A percentile compares a stretch with the other conserved stretches of the same genome.
phyloP scores from a whole-genome alignment of 768 basidiomycete genomes.

The Auricularia cornea region DNA sequence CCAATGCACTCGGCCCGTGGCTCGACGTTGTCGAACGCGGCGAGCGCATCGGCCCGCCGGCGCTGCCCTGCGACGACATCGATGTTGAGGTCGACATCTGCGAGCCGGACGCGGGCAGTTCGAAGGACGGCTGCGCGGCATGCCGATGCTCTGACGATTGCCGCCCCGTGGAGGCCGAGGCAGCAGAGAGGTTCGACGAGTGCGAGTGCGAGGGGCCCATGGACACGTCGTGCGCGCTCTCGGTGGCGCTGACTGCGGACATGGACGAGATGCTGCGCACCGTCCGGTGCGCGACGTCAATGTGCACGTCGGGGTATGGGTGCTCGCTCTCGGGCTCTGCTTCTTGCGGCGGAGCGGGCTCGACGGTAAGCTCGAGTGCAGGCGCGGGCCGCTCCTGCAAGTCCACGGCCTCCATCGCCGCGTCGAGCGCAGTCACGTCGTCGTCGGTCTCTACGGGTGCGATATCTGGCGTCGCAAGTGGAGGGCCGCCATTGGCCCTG shows the following conservation, averaged over 20 bases:
- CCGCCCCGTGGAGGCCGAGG: too few species aligned
- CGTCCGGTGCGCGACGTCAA: constrained; percentile 23
- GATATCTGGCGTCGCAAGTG: constrained; percentile 1
- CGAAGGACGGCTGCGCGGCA: background rate
- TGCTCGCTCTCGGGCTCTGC: background rate
- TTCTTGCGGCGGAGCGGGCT: too few species aligned
- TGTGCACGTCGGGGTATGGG: constrained; percentile 36
- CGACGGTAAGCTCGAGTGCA: background rate
- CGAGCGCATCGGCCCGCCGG: background rate
- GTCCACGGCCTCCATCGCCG: background rate
- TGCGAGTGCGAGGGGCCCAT: background rate
- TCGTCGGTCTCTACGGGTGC: background rate
- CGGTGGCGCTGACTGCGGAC: background rate
- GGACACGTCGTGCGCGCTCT: background rate
- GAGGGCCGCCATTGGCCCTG: constrained; percentile 11
- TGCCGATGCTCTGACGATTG: background rate
- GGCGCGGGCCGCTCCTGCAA: background rate
- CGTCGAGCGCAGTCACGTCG: background rate
- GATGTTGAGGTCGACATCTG: background rate
- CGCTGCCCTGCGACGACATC: background rate
- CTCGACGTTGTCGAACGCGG: background rate
- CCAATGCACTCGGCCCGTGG: constrained; percentile 57
- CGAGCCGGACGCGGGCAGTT: background rate
- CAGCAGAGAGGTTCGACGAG: background rate
- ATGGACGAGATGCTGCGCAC: background rate